Evolutionary conservation across 768 basidiomycete species (phyloP), one percentile per base, ranked within the genome.

Genomic region (Suillus clintonianus): DNA sequence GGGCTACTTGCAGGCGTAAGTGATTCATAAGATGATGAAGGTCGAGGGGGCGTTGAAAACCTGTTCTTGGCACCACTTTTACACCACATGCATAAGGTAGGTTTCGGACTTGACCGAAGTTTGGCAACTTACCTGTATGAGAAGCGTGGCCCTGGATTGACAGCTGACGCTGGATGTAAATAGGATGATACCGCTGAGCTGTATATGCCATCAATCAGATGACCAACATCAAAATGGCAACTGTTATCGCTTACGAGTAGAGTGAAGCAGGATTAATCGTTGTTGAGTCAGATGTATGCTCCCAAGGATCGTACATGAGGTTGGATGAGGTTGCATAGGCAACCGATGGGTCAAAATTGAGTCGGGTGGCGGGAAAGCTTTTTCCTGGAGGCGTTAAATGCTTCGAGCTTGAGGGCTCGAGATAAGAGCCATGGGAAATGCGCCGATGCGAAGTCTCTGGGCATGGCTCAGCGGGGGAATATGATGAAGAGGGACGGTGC

Each of bases 171-270:
- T 37, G 66, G 63, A 42, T 73, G 66, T 27, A 85, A 61, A 56
- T 85, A 80, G 3, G 84, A 78, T 59, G 86, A 84, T 24, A 89
- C 83, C 41, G 86, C 80, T 59, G 84, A 80, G 68, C 87, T 87
- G 67, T 37, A 60, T 27, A 56, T 11, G 57, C 32, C 19, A 37
- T 66, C 27, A 67, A 19, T 34, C 55, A 32, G 36, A 36, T 42
- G 37, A 60, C 24, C 11, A 32, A 19, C 27, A 36, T 41, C 30
- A 11, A 61, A 41, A 57, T 41, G 39, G 27, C 8, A 27, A 57
- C 14, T 45, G 36, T n/a, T 24, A 30, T 30, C 2, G 66, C 82
- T 56, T 67, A 86, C 89, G 84, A 87, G 77, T 90, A 91, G 36
- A 90, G 81, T 3, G 83, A 77, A 17, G 78, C 65, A 1, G 83